Percentiles rank a stretch among this genome's conserved stretches.
These are phyloP conservation scores for Deinandra increscens DNA, from an alignment of 129 eudicot species.

Conservation along the genomic window DNA sequence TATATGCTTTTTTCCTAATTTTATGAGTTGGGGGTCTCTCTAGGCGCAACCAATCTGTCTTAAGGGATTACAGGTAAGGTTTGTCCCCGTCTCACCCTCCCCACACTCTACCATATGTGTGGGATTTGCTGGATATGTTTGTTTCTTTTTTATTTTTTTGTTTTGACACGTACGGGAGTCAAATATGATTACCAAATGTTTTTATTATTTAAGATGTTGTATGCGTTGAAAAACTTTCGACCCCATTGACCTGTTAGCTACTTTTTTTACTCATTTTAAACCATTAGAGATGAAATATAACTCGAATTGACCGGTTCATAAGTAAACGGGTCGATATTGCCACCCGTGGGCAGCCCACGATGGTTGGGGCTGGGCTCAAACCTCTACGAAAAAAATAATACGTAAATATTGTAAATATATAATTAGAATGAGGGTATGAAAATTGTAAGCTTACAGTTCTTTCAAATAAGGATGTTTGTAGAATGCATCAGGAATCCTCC, in stretches of 20 bases:
- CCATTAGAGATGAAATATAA: neutral
- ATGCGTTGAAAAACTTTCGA: neutral
- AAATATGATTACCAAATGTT: neutral
- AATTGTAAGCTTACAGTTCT: slow-evolving; percentile 59
- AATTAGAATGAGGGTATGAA: slow-evolving; percentile 1
- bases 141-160: too few relatives aligned
- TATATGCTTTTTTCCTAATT: too few relatives aligned
- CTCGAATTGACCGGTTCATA: neutral
- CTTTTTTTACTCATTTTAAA: neutral
- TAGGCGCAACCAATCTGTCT: too few relatives aligned
- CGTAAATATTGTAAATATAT: neutral
- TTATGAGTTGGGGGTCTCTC: too few relatives aligned
- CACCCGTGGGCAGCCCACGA: neutral
- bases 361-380: slow-evolving; percentile 9
- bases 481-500: slow-evolving; percentile 94
- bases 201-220: neutral
- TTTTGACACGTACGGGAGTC: too few relatives aligned
- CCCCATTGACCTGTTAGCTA: neutral
- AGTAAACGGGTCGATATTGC: neutral
- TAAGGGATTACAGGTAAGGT: too few relatives aligned
- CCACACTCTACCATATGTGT: too few relatives aligned
- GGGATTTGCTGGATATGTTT: too few relatives aligned
- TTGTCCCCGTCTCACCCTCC: too few relatives aligned
- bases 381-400: neutral
- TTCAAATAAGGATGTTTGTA: slow-evolving; percentile 88